Conservation (phyloP, 805 yeast species). For the Candida wancherniae region DNA sequence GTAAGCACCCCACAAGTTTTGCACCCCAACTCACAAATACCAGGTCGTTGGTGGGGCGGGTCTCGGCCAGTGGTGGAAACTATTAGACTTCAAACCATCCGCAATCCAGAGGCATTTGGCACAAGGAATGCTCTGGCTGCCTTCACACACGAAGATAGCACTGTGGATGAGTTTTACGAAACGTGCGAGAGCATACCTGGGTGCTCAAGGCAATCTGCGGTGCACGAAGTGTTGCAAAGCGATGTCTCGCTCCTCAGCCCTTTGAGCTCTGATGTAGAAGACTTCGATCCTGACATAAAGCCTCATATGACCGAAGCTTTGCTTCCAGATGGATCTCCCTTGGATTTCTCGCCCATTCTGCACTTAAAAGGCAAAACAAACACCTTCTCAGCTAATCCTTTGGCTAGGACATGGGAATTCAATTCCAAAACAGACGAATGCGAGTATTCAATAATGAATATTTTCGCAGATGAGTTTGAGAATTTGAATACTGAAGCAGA, state of each 20-base stretch:
- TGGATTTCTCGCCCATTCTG: slow-evolving; percentile 12
- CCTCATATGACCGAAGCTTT: slow-evolving; percentile 18
- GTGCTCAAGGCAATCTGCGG: slow-evolving; percentile 1
- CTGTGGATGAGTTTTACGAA: slow-evolving; percentile 14
- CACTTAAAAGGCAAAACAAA: slow-evolving; percentile 9
- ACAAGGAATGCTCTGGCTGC: too few species aligned
- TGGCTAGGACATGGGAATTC: slow-evolving; percentile 15
- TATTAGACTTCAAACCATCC: too few species aligned
- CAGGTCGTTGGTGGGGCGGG: slow-evolving; percentile 7
- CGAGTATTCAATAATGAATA: slow-evolving; percentile 14
- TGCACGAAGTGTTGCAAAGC: too few species aligned
- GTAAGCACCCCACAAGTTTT: too few species aligned
- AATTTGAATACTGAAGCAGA: slow-evolving; percentile 5
- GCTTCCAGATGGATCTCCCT: slow-evolving; percentile 10
- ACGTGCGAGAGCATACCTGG: slow-evolving; percentile 5
- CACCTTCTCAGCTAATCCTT: slow-evolving; percentile 12
- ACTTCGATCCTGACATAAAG: slow-evolving; percentile 8
- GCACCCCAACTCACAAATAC: slow-evolving; percentile 8
- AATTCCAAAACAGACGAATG: slow-evolving; percentile 6
- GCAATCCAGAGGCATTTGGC: too few species aligned
- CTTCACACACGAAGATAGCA: slow-evolving; percentile 10
- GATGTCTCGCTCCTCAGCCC: slow-evolving; percentile 1
- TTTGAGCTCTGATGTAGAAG: slow-evolving; percentile 10
- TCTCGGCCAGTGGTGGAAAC: too few species aligned
- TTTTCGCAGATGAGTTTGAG: slow-evolving; percentile 16